phyloP scores from a whole-genome alignment of 768 basidiomycete genomes.

The Lentinus tigrinus region DNA sequence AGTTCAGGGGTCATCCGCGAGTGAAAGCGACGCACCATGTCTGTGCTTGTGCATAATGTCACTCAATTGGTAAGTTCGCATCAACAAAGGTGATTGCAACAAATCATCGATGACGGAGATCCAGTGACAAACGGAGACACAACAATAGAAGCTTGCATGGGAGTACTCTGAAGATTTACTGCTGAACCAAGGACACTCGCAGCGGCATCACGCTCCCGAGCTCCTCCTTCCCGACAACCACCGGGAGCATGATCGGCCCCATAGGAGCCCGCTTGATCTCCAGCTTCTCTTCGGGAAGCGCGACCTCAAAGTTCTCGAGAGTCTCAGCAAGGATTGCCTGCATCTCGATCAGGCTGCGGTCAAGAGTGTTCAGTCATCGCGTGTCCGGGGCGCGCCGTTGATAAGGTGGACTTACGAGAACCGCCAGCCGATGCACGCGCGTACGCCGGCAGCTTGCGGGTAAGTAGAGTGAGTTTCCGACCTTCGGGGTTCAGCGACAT shows the following conservation, averaged over 20 bases:
- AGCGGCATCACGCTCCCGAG: conserved; percentile 31
- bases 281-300: conserved; percentile 25
- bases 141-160: no score
- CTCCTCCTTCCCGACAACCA: conserved; percentile 27
- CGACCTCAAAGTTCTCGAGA: conserved; percentile 33
- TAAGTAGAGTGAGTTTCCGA: not conserved
- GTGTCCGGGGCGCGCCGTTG: not conserved
- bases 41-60: no score
- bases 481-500: not conserved
- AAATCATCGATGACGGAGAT: no score
- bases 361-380: not conserved
- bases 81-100: no score
- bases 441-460: conserved; percentile 9
- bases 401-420: conserved; percentile 9
- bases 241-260: conserved; percentile 29
- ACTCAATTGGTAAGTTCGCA: no score
- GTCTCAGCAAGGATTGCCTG: conserved; percentile 33
- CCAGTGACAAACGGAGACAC: no score
- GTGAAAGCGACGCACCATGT: no score
- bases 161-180: no score
- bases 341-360: conserved; percentile 26
- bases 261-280: conserved; percentile 29
- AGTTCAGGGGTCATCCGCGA: no score
- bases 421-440: conserved; percentile 18
- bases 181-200: conserved; percentile 14